A percentile compares a stretch with the other conserved stretches of the same genome.
Conservation (phyloP, 495 filamentous ascomycete species). For the Mytilinidion resinicola region DNA sequence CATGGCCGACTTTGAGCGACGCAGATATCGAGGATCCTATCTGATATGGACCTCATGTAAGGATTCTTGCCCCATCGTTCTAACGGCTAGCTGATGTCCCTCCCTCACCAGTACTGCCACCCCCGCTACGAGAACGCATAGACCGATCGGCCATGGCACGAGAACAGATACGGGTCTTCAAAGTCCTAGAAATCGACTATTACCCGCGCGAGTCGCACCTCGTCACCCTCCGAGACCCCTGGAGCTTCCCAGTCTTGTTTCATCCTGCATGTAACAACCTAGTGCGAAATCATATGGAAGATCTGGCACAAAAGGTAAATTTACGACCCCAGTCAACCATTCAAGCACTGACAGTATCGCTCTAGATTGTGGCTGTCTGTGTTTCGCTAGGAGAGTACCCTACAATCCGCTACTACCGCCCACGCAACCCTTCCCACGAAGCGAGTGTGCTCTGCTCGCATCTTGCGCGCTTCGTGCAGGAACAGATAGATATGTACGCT, state of each 20-base stretch:
- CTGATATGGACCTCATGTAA: slow-evolving; percentile 81
- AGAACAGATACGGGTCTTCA: slow-evolving; percentile 64
- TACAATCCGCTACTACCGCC: slow-evolving; percentile 81
- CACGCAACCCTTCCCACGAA: slow-evolving; percentile 69
- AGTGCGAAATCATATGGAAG: slow-evolving; percentile 70
- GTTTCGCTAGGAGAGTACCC: slow-evolving; percentile 82
- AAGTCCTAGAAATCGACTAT: slow-evolving; percentile 75
- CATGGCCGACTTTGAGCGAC: slow-evolving; percentile 80
- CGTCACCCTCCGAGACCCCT: slow-evolving; percentile 86
- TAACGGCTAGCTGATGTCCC: neutral
- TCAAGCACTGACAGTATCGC: neutral
- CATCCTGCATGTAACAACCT: slow-evolving; percentile 84
- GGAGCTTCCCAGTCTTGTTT: slow-evolving; percentile 87
- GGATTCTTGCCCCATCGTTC: slow-evolving; percentile 22
- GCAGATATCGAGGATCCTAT: slow-evolving; percentile 65
- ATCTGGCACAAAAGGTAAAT: slow-evolving; percentile 77
- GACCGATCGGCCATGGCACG: slow-evolving; percentile 56
- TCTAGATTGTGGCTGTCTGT: slow-evolving; percentile 74
- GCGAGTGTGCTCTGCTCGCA: slow-evolving; percentile 79
- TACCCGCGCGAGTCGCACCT: slow-evolving; percentile 87
- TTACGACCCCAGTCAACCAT: neutral
- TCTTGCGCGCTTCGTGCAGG: slow-evolving; percentile 86
- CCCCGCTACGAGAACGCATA: slow-evolving; percentile 48
- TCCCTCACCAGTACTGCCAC: slow-evolving; percentile 45
- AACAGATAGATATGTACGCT: slow-evolving; percentile 79